These are phyloP conservation scores for Delitschia confertaspora DNA, from an alignment of 495 filamentous ascomycete species.

Conservation along the genomic window DNA sequence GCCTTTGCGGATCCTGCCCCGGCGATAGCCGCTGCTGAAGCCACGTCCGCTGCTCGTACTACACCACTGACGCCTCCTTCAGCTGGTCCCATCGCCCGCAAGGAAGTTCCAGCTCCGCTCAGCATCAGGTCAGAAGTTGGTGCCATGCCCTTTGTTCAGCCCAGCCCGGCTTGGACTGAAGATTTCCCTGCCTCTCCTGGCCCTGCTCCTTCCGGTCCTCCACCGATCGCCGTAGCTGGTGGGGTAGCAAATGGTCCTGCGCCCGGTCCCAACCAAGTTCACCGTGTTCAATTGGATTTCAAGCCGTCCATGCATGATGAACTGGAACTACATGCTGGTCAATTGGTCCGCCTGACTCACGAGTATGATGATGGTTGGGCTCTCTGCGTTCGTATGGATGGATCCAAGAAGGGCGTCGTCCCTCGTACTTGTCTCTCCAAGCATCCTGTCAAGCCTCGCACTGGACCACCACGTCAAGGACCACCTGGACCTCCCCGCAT, in stretches of 20 bases:
- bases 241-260: constrained; percentile 13
- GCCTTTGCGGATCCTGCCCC: constrained; percentile 26
- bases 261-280: constrained; percentile 38
- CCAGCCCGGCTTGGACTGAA: constrained; percentile 54
- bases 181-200: constrained; percentile 33
- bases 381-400: constrained; percentile 83
- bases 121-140: constrained; percentile 27
- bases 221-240: constrained; percentile 20
- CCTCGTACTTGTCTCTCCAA: constrained; percentile 90
- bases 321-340: constrained; percentile 65
- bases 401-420: constrained; percentile 83
- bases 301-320: constrained; percentile 89
- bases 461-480: constrained; percentile 37
- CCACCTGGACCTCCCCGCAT: constrained; percentile 33
- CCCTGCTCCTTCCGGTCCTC: constrained; percentile 34
- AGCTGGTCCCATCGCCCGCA: constrained; percentile 28
- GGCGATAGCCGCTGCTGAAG: constrained; percentile 27
- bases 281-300: constrained; percentile 94
- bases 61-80: constrained; percentile 6
- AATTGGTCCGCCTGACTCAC: constrained; percentile 78
- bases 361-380: constrained; percentile 99
- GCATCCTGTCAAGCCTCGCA: constrained; percentile 81
- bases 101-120: constrained; percentile 23
- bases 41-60: background rate
- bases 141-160: constrained; percentile 30